These are phyloP conservation scores for Furcasterigmium sp. DNA, from an alignment of 2,329 filamentous ascomycete species.

Conservation along the genomic window DNA sequence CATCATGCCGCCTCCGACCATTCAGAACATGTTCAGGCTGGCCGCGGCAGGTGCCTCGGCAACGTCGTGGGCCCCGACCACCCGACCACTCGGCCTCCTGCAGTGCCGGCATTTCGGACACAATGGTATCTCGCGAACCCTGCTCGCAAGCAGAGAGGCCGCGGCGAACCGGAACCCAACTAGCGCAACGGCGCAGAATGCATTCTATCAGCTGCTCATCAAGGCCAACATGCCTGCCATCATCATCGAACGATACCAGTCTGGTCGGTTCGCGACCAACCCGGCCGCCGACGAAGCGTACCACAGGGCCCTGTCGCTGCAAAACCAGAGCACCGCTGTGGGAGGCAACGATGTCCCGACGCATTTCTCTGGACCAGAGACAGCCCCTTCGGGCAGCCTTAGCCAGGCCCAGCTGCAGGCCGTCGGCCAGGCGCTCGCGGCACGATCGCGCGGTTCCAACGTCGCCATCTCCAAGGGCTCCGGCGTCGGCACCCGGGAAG, in stretches of 20 bases:
- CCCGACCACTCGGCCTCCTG: constrained; percentile 10
- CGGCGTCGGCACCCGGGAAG: constrained; percentile 68
- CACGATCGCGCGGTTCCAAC: constrained; percentile 62
- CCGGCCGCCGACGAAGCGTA: constrained; percentile 73
- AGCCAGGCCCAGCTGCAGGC: constrained; percentile 65
- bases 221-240: constrained; percentile 93
- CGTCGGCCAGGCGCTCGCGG: constrained; percentile 76
- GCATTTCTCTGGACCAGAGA: constrained; percentile 19
- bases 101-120: constrained; percentile 34
- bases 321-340: constrained; percentile 16
- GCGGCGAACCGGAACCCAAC: constrained; percentile 88
- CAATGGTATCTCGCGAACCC: constrained; percentile 49
- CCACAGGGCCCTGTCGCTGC: constrained; percentile 59
- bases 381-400: constrained; percentile 29
- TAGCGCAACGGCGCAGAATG: constrained; percentile 83
- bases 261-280: constrained; percentile 79
- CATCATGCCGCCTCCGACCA: constrained; percentile 8
- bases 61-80: background rate
- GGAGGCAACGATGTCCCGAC: constrained; percentile 7
- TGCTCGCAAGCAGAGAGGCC: constrained; percentile 82
- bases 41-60: constrained; percentile 3
- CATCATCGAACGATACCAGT: constrained; percentile 83
- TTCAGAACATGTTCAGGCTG: constrained; percentile 10
- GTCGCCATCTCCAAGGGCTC: constrained; percentile 46
- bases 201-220: constrained; percentile 87